Evolutionary conservation across 352 stramenopile genomes (phyloP).

Genomic region (Halophytophthora batemanensis): DNA sequence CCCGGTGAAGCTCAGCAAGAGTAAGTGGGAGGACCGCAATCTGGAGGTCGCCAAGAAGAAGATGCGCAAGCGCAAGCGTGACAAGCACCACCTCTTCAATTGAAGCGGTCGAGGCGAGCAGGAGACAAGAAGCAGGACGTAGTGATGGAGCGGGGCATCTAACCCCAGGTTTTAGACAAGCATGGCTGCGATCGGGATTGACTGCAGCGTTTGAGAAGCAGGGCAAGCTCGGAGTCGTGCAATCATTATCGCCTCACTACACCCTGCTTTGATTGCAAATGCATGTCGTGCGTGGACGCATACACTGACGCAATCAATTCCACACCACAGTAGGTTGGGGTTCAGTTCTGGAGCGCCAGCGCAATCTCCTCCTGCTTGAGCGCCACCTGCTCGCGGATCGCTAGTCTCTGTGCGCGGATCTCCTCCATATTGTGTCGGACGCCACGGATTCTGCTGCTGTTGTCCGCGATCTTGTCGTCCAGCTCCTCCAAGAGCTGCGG

Average conservation of each 20-base stretch:
- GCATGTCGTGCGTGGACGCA: background rate
- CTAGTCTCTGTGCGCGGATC: constrained; percentile 43
- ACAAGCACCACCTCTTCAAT: constrained; percentile 79
- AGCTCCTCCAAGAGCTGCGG: constrained; percentile 48
- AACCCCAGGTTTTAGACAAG: too few species aligned
- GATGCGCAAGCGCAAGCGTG: constrained; percentile 76
- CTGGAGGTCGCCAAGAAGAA: constrained; percentile 90
- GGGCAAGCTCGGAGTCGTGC: too few species aligned
- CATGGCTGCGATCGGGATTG: too few species aligned
- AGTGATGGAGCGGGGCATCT: background rate
- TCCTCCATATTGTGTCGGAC: constrained; percentile 58
- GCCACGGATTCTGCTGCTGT: constrained; percentile 55
- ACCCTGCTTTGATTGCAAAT: background rate
- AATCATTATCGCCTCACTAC: too few species aligned
- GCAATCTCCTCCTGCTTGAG: constrained; percentile 60
- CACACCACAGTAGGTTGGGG: background rate
- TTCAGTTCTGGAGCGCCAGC: constrained; percentile 29
- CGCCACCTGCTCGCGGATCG: constrained; percentile 57
- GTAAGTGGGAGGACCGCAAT: constrained; percentile 95
- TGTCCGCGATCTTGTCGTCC: constrained; percentile 63
- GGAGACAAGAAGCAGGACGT: background rate
- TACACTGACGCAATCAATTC: background rate
- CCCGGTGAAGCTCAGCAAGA: constrained; percentile 94
- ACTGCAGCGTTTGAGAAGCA: too few species aligned
- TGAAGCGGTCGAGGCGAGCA: constrained; percentile 12